These are phyloP conservation scores for Agaricus subrufescens DNA, from an alignment of 768 basidiomycete genomes.

Conservation along the genomic window DNA sequence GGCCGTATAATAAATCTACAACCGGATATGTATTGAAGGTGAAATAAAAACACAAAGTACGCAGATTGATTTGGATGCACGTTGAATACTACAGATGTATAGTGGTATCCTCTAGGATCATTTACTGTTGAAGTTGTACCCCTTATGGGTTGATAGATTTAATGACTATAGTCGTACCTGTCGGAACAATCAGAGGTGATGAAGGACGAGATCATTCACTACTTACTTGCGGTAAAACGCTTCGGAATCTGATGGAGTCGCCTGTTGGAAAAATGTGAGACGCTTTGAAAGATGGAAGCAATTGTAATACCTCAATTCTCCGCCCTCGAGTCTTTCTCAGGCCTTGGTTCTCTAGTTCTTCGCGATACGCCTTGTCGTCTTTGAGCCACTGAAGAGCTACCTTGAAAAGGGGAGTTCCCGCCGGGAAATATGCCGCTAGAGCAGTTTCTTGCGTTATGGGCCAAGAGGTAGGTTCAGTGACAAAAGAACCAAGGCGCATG, in stretches of 20 bases:
- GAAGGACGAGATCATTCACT: slow-evolving; percentile 14
- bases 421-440: slow-evolving; percentile 16
- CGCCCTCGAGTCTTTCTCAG: slow-evolving; percentile 53
- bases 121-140: background rate
- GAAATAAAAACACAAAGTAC: background rate
- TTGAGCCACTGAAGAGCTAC: slow-evolving; percentile 85
- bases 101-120: background rate
- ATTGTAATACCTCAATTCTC: slow-evolving; percentile 39
- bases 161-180: slow-evolving; percentile 43
- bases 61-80: background rate
- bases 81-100: slow-evolving; percentile 1
- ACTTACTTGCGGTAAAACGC: slow-evolving; percentile 80
- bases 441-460: slow-evolving; percentile 32
- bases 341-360: slow-evolving; percentile 51
- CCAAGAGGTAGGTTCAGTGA: slow-evolving; percentile 69
- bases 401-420: slow-evolving; percentile 48
- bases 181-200: background rate
- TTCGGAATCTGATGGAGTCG: slow-evolving; percentile 70
- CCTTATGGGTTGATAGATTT: background rate
- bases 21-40: no score
- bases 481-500: slow-evolving; percentile 79
- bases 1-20: background rate
- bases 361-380: slow-evolving; percentile 70
- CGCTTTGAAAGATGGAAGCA: slow-evolving; percentile 8
- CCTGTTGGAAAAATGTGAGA: slow-evolving; percentile 28